phyloP scores from a whole-genome alignment of 176 grass and related monocot species.

The Cenchrus purpureus region DNA sequence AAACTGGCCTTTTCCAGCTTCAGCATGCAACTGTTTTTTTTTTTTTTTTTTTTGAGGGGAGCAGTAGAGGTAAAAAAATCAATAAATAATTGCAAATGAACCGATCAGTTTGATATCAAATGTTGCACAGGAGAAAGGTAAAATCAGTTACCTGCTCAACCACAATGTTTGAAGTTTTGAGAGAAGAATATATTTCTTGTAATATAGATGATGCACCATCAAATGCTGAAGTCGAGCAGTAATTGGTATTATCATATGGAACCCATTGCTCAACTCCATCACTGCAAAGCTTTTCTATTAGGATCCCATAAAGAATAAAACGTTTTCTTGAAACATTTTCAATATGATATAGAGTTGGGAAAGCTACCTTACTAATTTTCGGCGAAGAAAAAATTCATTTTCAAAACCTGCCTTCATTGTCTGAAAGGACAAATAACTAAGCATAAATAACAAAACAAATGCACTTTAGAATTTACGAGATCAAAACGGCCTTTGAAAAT shows the following conservation, averaged over 20 bases:
- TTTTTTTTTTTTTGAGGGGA: slow-evolving; percentile 1
- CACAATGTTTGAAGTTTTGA: slow-evolving; percentile 70
- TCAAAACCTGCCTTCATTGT: slow-evolving; percentile 92
- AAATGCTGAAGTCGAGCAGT: slow-evolving; percentile 88
- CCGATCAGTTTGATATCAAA: slow-evolving; percentile 19
- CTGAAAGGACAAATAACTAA: slow-evolving; percentile 54
- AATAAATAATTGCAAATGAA: slow-evolving; percentile 23
- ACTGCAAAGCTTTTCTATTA: slow-evolving; percentile 55
- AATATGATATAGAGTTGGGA: slow-evolving; percentile 18
- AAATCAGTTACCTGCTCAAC: slow-evolving; percentile 74
- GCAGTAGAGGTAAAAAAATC: not conserved
- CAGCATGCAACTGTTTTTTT: slow-evolving; percentile 80
- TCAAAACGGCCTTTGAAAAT: not conserved
- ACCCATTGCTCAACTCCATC: slow-evolving; percentile 76
- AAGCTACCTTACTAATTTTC: slow-evolving; percentile 76
- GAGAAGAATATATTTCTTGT: slow-evolving; percentile 78
- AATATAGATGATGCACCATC: slow-evolving; percentile 76
- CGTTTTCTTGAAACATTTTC: not conserved
- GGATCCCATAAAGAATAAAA: slow-evolving; percentile 17
- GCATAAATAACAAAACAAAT: slow-evolving; percentile 27
- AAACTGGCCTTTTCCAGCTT: slow-evolving; percentile 91
- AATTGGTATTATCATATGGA: slow-evolving; percentile 75
- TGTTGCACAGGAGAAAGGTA: not conserved
- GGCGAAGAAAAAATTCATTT: slow-evolving; percentile 94
- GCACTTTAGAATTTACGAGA: not conserved